Evolutionary conservation across 2,329 filamentous ascomycete genomes (phyloP).

Genomic region (Fusarium sp.): DNA sequence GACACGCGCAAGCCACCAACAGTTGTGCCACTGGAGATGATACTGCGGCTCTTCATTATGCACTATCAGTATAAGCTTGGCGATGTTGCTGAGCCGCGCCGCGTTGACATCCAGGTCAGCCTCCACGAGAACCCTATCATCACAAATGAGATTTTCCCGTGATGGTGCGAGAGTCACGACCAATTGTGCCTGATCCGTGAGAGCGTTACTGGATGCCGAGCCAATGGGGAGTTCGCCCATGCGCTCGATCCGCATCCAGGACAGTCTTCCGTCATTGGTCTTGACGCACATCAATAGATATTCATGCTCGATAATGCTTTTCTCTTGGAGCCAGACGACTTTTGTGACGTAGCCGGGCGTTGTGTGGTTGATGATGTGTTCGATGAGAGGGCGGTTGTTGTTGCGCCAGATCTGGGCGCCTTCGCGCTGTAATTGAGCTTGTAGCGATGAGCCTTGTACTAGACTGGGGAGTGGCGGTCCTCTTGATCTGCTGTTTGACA

Average conservation of each 20-base stretch:
- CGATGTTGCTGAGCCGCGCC: background rate
- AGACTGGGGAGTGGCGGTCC: background rate
- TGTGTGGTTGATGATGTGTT: background rate
- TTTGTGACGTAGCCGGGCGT: background rate
- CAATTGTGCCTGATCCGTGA: background rate
- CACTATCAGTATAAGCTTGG: background rate
- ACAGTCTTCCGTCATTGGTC: background rate
- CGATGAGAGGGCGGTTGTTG: background rate
- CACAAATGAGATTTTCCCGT: background rate
- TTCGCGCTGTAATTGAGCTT: background rate
- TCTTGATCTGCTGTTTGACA: background rate
- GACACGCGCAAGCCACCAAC: background rate
- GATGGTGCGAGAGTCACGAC: background rate
- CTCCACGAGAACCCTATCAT: background rate
- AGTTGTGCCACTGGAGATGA: background rate
- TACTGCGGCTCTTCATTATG: background rate
- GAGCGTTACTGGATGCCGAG: background rate
- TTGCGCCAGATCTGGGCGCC: background rate
- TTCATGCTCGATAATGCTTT: background rate
- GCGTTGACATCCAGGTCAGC: background rate
- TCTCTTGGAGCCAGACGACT: background rate
- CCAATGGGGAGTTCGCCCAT: background rate
- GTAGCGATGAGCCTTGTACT: background rate
- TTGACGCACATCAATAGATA: background rate
- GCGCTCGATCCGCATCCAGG: background rate